Conservation (phyloP, 768 basidiomycete genomes). For the Inosperma sp. region DNA sequence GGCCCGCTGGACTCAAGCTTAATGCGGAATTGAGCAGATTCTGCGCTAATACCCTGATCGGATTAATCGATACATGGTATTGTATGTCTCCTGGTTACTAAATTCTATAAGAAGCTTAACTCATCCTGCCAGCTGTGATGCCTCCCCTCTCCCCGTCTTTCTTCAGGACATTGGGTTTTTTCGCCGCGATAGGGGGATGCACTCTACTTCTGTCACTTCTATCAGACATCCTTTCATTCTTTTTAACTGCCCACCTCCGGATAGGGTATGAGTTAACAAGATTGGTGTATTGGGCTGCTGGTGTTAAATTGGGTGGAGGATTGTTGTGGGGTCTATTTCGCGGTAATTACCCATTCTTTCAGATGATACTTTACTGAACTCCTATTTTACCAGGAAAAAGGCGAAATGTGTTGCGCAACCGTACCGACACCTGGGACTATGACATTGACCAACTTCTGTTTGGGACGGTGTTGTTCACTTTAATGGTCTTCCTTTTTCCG, state of each 20-base stretch:
- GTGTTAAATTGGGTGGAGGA: slow-evolving; percentile 56
- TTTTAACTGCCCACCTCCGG: slow-evolving; percentile 70
- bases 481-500: slow-evolving; percentile 76
- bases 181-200: slow-evolving; percentile 45
- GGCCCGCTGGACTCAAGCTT: slow-evolving; percentile 95
- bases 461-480: slow-evolving; percentile 84
- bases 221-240: slow-evolving; percentile 54
- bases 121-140: slow-evolving; percentile 16
- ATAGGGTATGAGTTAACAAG: slow-evolving; percentile 63
- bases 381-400: slow-evolving; percentile 63
- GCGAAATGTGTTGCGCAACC: slow-evolving; percentile 77
- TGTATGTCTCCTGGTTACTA: slow-evolving; percentile 41
- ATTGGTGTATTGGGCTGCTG: slow-evolving; percentile 49
- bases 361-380: background rate
- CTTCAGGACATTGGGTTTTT: slow-evolving; percentile 17
- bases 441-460: slow-evolving; percentile 93
- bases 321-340: slow-evolving; percentile 83
- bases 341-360: slow-evolving; percentile 41
- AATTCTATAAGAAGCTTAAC: slow-evolving; percentile 21
- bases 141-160: slow-evolving; percentile 9
- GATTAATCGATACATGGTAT: slow-evolving; percentile 64
- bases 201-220: slow-evolving; percentile 64
- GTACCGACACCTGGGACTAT: slow-evolving; percentile 89
- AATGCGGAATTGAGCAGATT: slow-evolving; percentile 91
- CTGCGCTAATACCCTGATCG: slow-evolving; percentile 68